phyloP scores from a whole-genome alignment of 805 yeast genomes.

The Pichia pseudocactophila region DNA sequence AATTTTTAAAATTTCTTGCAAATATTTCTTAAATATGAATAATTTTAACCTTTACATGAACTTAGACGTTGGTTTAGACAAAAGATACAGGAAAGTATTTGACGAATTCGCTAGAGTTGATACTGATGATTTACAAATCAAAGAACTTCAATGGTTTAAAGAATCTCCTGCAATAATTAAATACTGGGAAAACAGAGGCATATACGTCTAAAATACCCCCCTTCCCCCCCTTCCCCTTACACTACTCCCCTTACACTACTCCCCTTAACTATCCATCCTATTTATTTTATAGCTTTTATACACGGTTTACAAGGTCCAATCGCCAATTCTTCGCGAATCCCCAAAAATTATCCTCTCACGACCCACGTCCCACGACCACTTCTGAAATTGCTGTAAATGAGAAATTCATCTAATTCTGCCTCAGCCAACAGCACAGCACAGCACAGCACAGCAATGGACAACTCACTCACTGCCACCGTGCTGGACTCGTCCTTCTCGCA shows the following conservation, averaged over 20 bases:
- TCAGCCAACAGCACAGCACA: too few species aligned
- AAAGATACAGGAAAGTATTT: conserved; percentile 29
- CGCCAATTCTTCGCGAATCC: too few species aligned
- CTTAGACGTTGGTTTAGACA: conserved; percentile 34
- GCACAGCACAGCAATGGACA: too few species aligned
- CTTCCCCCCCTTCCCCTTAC: too few species aligned
- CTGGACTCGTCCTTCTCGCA: too few species aligned
- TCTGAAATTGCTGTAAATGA: too few species aligned
- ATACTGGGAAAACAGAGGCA: conserved; percentile 12
- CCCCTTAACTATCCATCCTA: background rate
- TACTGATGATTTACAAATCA: conserved; percentile 29
- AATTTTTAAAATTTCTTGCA: conserved; percentile 41
- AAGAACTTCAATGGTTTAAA: conserved; percentile 30
- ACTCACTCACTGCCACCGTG: too few species aligned
- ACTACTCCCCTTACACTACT: too few species aligned
- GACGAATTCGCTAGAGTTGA: conserved; percentile 27
- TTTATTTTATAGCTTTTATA: background rate
- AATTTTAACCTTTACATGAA: conserved; percentile 35
- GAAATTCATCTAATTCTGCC: too few species aligned
- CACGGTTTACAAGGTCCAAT: too few species aligned
- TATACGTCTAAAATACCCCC: background rate
- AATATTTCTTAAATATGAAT: conserved; percentile 35
- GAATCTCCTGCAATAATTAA: conserved; percentile 13
- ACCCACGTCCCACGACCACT: too few species aligned
- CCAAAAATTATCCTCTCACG: too few species aligned